phyloP scores from a whole-genome alignment of 2,329 filamentous ascomycete species.

The Penicillium sp. region DNA sequence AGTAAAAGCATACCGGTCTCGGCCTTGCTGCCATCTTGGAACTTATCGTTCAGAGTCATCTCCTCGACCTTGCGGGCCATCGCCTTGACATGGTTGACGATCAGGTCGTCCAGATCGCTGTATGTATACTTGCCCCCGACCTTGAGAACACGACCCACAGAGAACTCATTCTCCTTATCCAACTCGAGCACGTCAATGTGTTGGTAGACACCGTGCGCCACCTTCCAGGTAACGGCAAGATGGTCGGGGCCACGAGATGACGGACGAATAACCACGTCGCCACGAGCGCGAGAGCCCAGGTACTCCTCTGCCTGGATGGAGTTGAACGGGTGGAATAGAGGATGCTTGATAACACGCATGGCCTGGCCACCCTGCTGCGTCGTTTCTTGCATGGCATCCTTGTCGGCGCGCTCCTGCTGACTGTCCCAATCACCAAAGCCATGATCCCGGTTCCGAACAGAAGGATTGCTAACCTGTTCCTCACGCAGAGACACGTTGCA shows the following conservation, averaged over 20 bases:
- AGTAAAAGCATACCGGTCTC: conserved; percentile 74
- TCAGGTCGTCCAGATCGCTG: conserved; percentile 94
- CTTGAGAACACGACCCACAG: conserved; percentile 81
- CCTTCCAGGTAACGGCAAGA: conserved; percentile 96
- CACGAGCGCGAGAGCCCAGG: conserved; percentile 79
- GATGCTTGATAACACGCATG: conserved; percentile 96
- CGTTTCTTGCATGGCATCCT: conserved; percentile 82
- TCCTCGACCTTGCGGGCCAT: conserved; percentile 98
- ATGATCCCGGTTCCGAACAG: conserved; percentile 70
- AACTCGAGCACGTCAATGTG: conserved; percentile 97
- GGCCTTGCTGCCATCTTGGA: conserved; percentile 76
- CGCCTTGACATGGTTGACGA: conserved; percentile 94
- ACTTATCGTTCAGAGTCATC: conserved; percentile 93
- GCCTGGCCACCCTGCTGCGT: conserved; percentile 83
- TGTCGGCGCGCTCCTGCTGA: conserved; percentile 76
- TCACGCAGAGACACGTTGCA: conserved; percentile 85
- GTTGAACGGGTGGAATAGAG: conserved; percentile 93
- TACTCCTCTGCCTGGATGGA: conserved; percentile 91
- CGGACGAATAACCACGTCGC: conserved; percentile 92
- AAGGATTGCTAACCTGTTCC: conserved; percentile 75
- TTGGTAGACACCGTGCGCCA: conserved; percentile 93
- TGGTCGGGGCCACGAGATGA: conserved; percentile 96
- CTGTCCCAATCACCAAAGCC: conserved; percentile 86
- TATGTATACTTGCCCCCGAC: conserved; percentile 90
- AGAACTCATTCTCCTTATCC: conserved; percentile 96